Percentiles rank a stretch among this genome's conserved stretches.
phyloP scores from a whole-genome alignment of 2,329 filamentous ascomycete species.

The Phyllosticta citriasiana region DNA sequence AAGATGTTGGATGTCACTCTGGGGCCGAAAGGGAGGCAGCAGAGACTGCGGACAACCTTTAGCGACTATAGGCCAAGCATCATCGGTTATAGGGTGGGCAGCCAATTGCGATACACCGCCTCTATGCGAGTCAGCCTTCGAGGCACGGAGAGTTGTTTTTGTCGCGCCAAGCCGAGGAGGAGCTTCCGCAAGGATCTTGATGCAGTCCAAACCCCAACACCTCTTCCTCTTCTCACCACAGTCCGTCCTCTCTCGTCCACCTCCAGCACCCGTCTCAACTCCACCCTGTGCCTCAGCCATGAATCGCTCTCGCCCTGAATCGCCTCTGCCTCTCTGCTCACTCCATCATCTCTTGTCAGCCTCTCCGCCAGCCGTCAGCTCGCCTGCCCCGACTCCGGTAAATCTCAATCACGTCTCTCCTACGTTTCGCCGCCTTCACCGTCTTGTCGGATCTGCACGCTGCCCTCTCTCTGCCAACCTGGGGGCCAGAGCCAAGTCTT shows the following conservation, averaged over 20 bases:
- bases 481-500: no score
- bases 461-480: neutral
- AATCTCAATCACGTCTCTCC: neutral
- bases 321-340: neutral
- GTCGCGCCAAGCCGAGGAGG: neutral
- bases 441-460: neutral
- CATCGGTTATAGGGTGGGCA: conserved; percentile 2
- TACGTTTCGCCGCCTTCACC: neutral
- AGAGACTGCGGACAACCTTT: neutral
- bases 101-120: neutral
- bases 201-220: neutral
- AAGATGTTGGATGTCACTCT: neutral
- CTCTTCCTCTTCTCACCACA: neutral
- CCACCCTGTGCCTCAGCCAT: neutral
- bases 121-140: neutral
- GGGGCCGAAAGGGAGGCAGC: neutral
- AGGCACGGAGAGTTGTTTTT: neutral
- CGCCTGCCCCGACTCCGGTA: neutral
- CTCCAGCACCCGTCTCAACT: neutral
- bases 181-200: no score
- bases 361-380: neutral
- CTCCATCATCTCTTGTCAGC: neutral
- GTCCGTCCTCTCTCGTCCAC: neutral
- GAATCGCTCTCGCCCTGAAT: neutral
- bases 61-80: conserved; percentile 7